Base-by-base conservation (phyloP, 2,329 filamentous ascomycete genomes). In the Cercospora sp. region DNA sequence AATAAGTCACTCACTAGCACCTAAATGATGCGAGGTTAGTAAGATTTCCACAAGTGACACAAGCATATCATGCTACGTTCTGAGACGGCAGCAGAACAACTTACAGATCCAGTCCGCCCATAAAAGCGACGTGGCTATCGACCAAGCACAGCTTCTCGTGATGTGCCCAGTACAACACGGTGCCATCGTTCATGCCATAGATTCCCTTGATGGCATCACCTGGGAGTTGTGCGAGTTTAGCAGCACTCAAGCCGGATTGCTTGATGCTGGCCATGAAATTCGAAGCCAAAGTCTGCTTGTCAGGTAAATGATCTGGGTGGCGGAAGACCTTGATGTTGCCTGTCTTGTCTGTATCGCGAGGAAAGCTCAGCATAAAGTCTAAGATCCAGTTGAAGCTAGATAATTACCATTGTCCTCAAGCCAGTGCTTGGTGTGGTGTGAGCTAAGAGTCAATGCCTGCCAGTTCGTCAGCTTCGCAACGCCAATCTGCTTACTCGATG, bases 141-240 rank as follows among this genome's bases (percentile, higher is more conserved):
- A 97, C 82, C 1, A 97, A 77, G 72, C 92, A 92, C 0, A 97
- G 86, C 80, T 97, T 97, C 81, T 97, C 93, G 74, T 97, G 93
- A 74, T 97, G 93, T 2, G 93, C 92, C 93, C 93, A 97, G 80
- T 92, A 97, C 1, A 97, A 81, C 10, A 96, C 90, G 1, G 93
- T 87, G 72, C 91, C 93, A 33, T 93, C 91, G 36, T 88, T 88
- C 60, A 91, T 90, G 64, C 94, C 94, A 75, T 96, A 97, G 0
- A 97, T 80, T 0, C 89, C 87, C 77, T 93, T 91, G 60, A 96
- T 77, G 1, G 90, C 87, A 75, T 95, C 91, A 26, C 85, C 84
- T 0, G 91, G 91, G 53, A 93, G 83, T 73, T 89, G 90, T 18
- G 88, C 85, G 0, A 86, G 79, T 39, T 83, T 85, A 3, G 84